phyloP scores from a whole-genome alignment of 2,329 filamentous ascomycete genomes.

The Trichoderma polysporum region DNA sequence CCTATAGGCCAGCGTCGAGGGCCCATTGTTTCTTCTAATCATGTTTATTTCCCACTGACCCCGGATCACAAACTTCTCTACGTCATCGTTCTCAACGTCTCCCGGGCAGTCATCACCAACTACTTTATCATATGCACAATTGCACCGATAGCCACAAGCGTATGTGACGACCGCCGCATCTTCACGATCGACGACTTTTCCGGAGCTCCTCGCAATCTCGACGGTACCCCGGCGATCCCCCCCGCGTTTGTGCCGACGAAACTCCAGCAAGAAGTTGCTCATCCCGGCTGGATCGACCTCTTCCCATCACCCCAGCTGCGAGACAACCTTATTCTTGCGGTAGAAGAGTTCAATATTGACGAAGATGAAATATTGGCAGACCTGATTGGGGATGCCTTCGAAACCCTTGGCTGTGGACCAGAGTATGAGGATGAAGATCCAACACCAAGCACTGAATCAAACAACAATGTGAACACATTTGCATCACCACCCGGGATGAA shows the following conservation, averaged over 20 bases:
- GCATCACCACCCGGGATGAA: not conserved
- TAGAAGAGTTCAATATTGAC: conserved; percentile 18
- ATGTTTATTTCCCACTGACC: conserved; percentile 24
- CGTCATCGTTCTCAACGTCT: conserved; percentile 27
- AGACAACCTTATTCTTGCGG: conserved; percentile 25
- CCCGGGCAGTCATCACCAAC: conserved; percentile 26
- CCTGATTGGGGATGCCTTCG: conserved; percentile 21
- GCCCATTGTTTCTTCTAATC: not conserved
- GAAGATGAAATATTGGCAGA: conserved; percentile 24
- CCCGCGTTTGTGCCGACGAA: conserved; percentile 23
- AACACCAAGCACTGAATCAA: not conserved
- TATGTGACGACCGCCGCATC: conserved; percentile 19
- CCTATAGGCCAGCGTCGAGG: not conserved
- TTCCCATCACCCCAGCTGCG: conserved; percentile 25
- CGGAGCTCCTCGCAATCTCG: not conserved
- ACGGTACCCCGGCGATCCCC: conserved; percentile 13
- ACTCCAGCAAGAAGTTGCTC: conserved; percentile 23
- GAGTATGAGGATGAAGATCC: not conserved
- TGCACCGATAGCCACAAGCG: conserved; percentile 8
- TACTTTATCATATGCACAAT: conserved; percentile 25
- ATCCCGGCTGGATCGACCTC: conserved; percentile 25
- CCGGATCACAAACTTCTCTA: conserved; percentile 24
- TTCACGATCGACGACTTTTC: not conserved
- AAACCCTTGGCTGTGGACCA: not conserved
- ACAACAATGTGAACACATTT: not conserved